Base-by-base conservation (phyloP, 2,329 filamentous ascomycete species). In the Mollisiaceae sp. region DNA sequence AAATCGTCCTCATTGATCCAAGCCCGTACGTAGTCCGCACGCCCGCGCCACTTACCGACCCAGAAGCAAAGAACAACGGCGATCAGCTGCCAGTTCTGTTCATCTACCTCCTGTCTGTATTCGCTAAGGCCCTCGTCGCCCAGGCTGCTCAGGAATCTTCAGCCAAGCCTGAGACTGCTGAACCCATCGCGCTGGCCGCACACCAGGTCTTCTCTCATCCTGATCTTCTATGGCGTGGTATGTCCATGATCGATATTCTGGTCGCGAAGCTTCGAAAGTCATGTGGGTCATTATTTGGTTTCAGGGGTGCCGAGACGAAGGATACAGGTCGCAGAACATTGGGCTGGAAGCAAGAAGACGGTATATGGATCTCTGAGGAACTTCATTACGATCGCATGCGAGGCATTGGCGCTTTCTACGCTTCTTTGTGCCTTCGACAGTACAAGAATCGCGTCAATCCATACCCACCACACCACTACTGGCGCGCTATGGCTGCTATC, bases 231-330 rank as follows among this genome's bases (percentile, higher is more conserved):
- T 91, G 88, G 83, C 85, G 89, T 59, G 89, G 87, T 9, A 79
- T 85, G 57, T 85, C 89, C 0, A 82, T 97, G 65, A 89, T 93
- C 60, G 92, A 96, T 75, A 91, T 98, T 65, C 82, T 98, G 36
- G 89, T 97, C 73, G 90, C 94, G 62, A 97, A 98, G 77, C 91
- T 92, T 73, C 88, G 93, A 66, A 83, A 91, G 18, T 83, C 87
- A 3, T 97, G 93, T 73, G 94, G 95, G 0, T 89, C 93, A 1
- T 82, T 99, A 0, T 98, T 96, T 76, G 94, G 94, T 20, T 87
- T 94, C 69, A 85, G 87, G 52, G 94, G 92, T 27, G 88, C 82
- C 67, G 92, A 97, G 76, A 88, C 84, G 67, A 96, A 89, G 0
- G 84, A 88, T 55, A 81, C 82, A 12, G 93, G 92, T 0, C 85